A percentile compares a stretch with the other conserved stretches of the same genome.
Conservation (phyloP, 177 flowering plant genomes). For the Vitis hybrid region DNA sequence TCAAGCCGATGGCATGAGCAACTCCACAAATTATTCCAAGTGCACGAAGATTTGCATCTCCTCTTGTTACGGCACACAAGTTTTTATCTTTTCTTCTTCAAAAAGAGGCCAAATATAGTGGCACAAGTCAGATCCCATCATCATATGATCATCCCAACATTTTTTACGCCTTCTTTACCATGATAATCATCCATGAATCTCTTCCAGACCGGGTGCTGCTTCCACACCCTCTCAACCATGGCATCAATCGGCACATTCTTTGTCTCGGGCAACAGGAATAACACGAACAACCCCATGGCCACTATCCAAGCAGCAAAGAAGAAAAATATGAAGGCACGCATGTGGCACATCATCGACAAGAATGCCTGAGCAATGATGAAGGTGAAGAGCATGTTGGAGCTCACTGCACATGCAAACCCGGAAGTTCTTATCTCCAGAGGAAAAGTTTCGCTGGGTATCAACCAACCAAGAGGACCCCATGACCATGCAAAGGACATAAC, state of each 20-base stretch:
- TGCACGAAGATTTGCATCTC: too few species aligned
- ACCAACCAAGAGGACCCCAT: conserved; percentile 60
- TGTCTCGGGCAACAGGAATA: conserved; percentile 52
- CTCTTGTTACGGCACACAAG: too few species aligned
- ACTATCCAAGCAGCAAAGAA: conserved; percentile 58
- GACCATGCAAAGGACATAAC: conserved; percentile 50
- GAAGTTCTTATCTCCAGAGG: conserved; percentile 50
- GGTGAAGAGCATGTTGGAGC: conserved; percentile 56
- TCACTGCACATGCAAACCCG: too few species aligned
- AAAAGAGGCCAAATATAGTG: too few species aligned
- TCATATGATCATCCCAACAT: too few species aligned
- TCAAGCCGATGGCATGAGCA: too few species aligned
- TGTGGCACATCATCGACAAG: conserved; percentile 59
- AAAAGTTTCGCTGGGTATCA: conserved; percentile 52
- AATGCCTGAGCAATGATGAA: conserved; percentile 63
- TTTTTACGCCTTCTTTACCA: too few species aligned
- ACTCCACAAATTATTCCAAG: too few species aligned
- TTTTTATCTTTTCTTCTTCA: too few species aligned
- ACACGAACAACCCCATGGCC: conserved; percentile 41
- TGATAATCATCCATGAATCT: conserved; percentile 26
- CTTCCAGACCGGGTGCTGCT: conserved; percentile 23
- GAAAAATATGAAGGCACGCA: conserved; percentile 48
- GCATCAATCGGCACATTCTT: conserved; percentile 48
- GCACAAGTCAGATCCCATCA: too few species aligned
- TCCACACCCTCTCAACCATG: conserved; percentile 35